Conservation (phyloP, 441 rosid genomes). For the Jatropha multifida region DNA sequence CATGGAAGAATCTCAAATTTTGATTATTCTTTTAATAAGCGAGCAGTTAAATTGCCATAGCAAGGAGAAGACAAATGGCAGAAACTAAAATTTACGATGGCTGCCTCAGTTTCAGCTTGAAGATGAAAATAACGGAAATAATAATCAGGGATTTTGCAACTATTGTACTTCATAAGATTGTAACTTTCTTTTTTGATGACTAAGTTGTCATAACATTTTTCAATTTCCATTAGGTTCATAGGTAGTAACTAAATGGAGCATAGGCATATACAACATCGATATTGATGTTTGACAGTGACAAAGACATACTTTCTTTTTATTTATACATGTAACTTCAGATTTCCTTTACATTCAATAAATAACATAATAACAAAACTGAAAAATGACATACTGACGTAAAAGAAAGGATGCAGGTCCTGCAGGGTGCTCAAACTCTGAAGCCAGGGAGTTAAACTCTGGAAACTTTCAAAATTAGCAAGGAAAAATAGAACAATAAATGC, state of each 20-base stretch:
- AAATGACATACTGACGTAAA: background rate
- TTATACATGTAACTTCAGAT: background rate
- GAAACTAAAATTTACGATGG: background rate
- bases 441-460: background rate
- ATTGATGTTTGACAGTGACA: background rate
- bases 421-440: background rate
- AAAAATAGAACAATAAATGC: constrained; percentile 10
- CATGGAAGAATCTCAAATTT: background rate
- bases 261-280: background rate
- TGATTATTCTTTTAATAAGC: background rate
- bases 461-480: background rate
- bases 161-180: background rate
- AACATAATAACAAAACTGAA: background rate
- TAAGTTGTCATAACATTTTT: background rate
- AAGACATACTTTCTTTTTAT: background rate
- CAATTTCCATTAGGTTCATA: background rate
- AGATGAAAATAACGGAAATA: background rate
- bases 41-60: background rate
- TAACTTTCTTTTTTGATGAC: background rate
- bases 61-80: background rate
- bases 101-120: background rate
- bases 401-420: background rate
- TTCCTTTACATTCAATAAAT: background rate
- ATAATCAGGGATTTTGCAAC: background rate
- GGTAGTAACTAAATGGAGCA: background rate